Evolutionary conservation across 2,329 filamentous ascomycete genomes (phyloP).

Genomic region (Hymenoscyphus infarciens): DNA sequence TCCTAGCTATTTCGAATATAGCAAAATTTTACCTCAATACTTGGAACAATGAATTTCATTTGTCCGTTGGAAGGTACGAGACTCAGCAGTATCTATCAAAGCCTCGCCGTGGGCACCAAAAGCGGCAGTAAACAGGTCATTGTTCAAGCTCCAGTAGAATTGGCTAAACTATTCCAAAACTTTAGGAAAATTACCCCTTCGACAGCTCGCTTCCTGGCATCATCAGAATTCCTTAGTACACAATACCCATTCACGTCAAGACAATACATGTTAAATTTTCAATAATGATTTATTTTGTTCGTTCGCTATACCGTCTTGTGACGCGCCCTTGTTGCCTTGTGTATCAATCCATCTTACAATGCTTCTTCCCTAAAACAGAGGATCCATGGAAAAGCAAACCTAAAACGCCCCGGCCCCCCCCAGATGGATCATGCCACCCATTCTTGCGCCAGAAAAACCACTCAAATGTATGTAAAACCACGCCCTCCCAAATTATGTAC

Average conservation of each 20-base stretch:
- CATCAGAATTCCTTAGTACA: not conserved
- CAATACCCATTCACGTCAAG: not conserved
- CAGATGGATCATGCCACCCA: conserved; percentile 1
- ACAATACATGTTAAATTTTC: not conserved
- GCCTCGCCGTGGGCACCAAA: too few species aligned
- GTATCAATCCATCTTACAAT: conserved; percentile 12
- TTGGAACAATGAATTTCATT: too few species aligned
- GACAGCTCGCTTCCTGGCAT: not conserved
- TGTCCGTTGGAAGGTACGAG: too few species aligned
- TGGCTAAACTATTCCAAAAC: too few species aligned
- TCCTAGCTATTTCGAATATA: too few species aligned
- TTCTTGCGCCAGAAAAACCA: conserved; percentile 2
- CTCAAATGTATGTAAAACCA: conserved; percentile 1
- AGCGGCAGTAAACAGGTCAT: too few species aligned
- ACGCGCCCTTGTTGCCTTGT: conserved; percentile 8
- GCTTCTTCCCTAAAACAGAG: not conserved
- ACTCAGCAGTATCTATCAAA: too few species aligned
- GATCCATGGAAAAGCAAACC: not conserved
- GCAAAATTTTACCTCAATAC: too few species aligned
- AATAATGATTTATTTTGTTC: conserved; percentile 3
- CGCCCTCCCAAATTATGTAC: conserved; percentile 12
- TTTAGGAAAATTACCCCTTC: not conserved
- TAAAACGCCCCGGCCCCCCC: conserved; percentile 4
- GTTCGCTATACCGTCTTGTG: not conserved
- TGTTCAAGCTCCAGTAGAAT: too few species aligned